A percentile compares a stretch with the other conserved stretches of the same genome.
Conservation (phyloP, 1,139 yeast genomes). For the Lodderomyces jiufengensis region DNA sequence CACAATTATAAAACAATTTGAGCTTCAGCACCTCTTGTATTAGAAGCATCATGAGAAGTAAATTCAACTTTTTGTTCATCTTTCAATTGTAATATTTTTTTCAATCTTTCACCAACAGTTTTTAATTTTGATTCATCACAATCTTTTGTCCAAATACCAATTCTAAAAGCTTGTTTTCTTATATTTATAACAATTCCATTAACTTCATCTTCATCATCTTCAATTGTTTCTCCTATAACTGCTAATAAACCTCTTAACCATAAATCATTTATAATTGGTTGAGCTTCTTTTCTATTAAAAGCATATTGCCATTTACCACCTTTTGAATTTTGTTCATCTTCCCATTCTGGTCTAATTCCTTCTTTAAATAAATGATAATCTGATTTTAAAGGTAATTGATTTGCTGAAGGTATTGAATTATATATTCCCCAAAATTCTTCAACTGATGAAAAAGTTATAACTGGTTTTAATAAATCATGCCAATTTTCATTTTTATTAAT, state of each 20-base stretch:
- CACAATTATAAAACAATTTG: constrained; percentile 34
- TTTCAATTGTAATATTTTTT: constrained; percentile 67
- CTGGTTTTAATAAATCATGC: constrained; percentile 92
- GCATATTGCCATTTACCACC: constrained; percentile 92
- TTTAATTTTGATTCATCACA: constrained; percentile 61
- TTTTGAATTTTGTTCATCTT: constrained; percentile 77
- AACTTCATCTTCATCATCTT: constrained; percentile 83
- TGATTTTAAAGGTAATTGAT: constrained; percentile 85
- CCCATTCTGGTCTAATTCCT: constrained; percentile 98
- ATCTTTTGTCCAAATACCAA: constrained; percentile 92
- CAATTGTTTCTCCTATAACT: constrained; percentile 94
- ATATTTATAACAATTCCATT: constrained; percentile 92
- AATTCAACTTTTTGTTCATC: constrained; percentile 75
- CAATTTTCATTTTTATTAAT: constrained; percentile 78
- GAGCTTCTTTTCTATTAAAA: constrained; percentile 64
- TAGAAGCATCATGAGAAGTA: constrained; percentile 58
- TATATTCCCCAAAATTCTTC: constrained; percentile 99
- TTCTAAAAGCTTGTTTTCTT: constrained; percentile 77
- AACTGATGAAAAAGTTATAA: constrained; percentile 85
- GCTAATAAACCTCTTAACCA: constrained; percentile 92
- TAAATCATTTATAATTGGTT: constrained; percentile 72
- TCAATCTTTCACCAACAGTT: constrained; percentile 81
- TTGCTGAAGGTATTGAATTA: constrained; percentile 90
- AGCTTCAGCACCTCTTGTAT: constrained; percentile 41
- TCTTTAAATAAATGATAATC: constrained; percentile 95